Evolutionary conservation across 441 rosid species (phyloP).

Genomic region (Eutrema salsugineum): DNA sequence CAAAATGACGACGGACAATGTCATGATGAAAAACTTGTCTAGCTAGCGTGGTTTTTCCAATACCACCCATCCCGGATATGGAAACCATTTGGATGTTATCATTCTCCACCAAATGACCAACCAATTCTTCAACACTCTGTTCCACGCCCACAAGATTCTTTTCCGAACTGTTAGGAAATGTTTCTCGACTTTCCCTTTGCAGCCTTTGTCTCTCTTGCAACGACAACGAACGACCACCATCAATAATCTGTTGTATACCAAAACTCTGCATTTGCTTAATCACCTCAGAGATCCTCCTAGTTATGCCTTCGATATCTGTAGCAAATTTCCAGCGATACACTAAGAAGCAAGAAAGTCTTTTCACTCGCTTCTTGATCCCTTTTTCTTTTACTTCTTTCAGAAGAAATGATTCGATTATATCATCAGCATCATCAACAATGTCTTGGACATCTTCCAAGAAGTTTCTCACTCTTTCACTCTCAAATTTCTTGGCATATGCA

Average conservation of each 20-base stretch:
- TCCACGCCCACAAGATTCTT: conserved; percentile 25
- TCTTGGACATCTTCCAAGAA: conserved; percentile 28
- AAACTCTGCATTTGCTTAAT: not conserved
- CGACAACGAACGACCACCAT: not conserved
- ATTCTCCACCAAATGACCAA: not conserved
- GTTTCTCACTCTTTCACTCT: conserved; percentile 10
- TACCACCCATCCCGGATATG: conserved; percentile 4
- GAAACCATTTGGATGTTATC: not conserved
- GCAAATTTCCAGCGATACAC: not conserved
- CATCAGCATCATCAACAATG: conserved; percentile 31
- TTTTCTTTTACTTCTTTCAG: conserved; percentile 1
- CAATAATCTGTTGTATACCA: not conserved
- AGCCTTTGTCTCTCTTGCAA: not conserved
- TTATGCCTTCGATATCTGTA: conserved; percentile 7
- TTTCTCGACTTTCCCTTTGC: not conserved
- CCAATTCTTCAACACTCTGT: conserved; percentile 2
- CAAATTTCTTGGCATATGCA: conserved; percentile 26
- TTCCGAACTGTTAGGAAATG: conserved; percentile 8
- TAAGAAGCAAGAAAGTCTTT: not conserved
- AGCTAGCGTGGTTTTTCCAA: conserved; percentile 31
- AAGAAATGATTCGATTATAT: conserved; percentile 15
- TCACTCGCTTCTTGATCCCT: not conserved
- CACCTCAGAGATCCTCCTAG: not conserved
- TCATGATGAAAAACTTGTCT: conserved; percentile 24
- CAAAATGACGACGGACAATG: conserved; percentile 8